Base-by-base conservation (phyloP, 1,139 yeast genomes). In the Wickerhamomyces sp. region DNA sequence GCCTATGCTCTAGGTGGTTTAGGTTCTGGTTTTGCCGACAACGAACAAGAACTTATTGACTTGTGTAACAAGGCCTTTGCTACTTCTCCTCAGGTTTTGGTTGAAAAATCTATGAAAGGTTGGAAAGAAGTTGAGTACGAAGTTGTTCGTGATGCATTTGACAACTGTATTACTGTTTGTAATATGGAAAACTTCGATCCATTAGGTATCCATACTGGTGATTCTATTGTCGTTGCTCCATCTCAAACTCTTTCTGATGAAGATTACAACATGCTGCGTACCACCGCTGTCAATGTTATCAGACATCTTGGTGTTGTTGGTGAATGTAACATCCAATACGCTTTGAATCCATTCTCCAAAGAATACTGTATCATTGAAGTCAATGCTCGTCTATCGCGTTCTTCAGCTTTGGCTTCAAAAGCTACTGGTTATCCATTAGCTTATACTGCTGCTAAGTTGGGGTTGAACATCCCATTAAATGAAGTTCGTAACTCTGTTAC, bases 121-220 rank as follows among this genome's bases (percentile, higher is more conserved):
- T 92, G 98, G 98, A 92, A 92, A 66, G 98, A 92, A 70, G 88
- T 92, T 55, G 98, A 92, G 70, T 92, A 92, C 64, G 98, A 92
- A 70, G 98, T 92, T 66, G 98, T 92, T 46, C 86, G 98, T 64
- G 98, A 92, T 70, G 94, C 95, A 36, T 83, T 79, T 54, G 97
- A 88, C 66, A 92, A 92, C 78, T 92, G 98, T 79, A 89, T 92
- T 60, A 92, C 98, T 40, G 98, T 92, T 48, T 92, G 98, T 78
- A 92, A 92, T 71, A 92, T 92, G 98, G 98, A 92, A 70, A 92
- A 92, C 72, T 92, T 92, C 57, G 98, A 92, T 70, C 98, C 98
- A 38, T 78, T 92, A 58, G 98, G 98, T 64, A 90, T 92, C 59
- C 98, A 92, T 65, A 92, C 98, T 49, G 98, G 98, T 75, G 98